Evolutionary conservation across 805 yeast genomes (phyloP), one percentile per base, ranked within the genome.

Genomic region (Diddensiella transvaalensis): DNA sequence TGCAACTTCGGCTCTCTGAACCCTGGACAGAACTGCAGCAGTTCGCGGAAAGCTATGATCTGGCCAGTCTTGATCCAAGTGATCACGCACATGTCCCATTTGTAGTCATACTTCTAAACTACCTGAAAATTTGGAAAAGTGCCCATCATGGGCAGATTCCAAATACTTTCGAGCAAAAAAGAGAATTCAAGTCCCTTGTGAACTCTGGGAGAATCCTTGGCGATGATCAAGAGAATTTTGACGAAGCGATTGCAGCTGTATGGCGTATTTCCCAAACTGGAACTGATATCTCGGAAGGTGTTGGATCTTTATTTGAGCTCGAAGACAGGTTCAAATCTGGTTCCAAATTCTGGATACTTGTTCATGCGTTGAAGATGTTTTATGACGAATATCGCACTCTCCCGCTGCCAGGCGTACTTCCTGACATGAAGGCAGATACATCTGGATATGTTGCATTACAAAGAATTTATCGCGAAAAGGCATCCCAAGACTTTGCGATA

Each of bases 351-450:
- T 88, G 95, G 96, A 61, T 76, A 2, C 71, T 79, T 17, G 71
- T 77, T 0, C 66, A 64, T 36, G 85, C 89, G 0, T 67, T 87
- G 43, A 67, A 73, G 38, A 51, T 55, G 4, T 88, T 80, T 62
- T 72, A 80, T 0, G 52, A 44, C 0, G 38, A 40, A 1, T 50
- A 52, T 15, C 11, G 23, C 3, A 33, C 60, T 2, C 68, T 87
- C n/a, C 96, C 96, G 0, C 64, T 87, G 1, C 73, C 83, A 2
- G 96, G 95, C 0, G 75, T 69, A 0, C 61, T 90, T 3, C 96
- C 96, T 0, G 98, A 90, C 62, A 91, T 91, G 96, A 84, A 86
- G 18, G 78, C 96, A 0, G 79, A 81, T 52, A 83, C 96, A 0
- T 64, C 66, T 5, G 71, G 71, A 47, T 91, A 85, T 62, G 70